Evolutionary conservation across 257 asterid species (phyloP).

Genomic region (Rubia yunnanensis): DNA sequence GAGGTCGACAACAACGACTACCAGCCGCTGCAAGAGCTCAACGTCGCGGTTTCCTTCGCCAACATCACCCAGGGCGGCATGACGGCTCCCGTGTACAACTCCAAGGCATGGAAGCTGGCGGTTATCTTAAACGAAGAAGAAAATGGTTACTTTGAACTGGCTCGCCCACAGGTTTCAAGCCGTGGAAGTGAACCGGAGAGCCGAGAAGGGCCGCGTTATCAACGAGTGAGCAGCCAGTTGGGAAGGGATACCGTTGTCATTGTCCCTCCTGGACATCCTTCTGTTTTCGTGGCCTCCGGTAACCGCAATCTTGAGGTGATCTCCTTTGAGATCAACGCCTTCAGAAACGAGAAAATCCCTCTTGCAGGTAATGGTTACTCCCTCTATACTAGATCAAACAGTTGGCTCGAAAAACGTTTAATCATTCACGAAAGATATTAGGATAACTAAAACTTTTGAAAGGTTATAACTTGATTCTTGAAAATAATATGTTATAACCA

Average conservation of each 20-base stretch:
- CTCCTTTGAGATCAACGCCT: constrained; percentile 43
- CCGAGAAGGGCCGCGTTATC: constrained; percentile 18
- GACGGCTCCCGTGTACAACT: constrained; percentile 42
- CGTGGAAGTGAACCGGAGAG: background rate
- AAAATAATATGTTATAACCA: background rate
- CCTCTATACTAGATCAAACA: no score
- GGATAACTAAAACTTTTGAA: no score
- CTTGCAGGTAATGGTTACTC: constrained; percentile 34
- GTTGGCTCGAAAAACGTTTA: no score
- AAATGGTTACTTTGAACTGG: constrained; percentile 72
- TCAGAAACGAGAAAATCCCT: constrained; percentile 26
- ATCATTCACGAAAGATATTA: no score
- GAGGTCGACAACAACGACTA: constrained; percentile 29
- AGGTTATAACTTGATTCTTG: no score
- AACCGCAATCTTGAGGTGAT: constrained; percentile 41
- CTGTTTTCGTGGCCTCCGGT: constrained; percentile 39
- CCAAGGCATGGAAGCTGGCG: constrained; percentile 37
- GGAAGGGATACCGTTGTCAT: constrained; percentile 40
- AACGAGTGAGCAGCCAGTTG: constrained; percentile 31
- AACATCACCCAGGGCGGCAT: constrained; percentile 58
- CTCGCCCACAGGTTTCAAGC: constrained; percentile 57
- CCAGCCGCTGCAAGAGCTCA: constrained; percentile 33
- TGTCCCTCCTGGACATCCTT: constrained; percentile 73
- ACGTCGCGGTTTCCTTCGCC: constrained; percentile 34
- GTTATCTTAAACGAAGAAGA: constrained; percentile 44